These are phyloP conservation scores for Clavispora vitiphila DNA, from an alignment of 805 yeast species.

Conservation along the genomic window DNA sequence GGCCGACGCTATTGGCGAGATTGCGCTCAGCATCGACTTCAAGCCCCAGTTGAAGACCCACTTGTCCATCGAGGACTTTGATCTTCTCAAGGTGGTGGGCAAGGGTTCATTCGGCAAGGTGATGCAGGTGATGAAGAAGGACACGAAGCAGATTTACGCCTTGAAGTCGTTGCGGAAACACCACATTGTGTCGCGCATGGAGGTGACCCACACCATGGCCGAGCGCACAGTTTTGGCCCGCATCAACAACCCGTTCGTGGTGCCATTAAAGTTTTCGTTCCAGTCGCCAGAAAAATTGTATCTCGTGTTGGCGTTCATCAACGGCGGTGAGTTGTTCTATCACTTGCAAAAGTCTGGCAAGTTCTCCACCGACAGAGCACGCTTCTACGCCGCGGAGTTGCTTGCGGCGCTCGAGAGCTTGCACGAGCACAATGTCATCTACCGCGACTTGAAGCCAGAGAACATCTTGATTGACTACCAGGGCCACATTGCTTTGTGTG, in stretches of 20 bases:
- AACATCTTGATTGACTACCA: constrained; percentile 91
- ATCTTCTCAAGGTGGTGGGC: constrained; percentile 89
- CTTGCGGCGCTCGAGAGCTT: constrained; percentile 88
- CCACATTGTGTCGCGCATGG: constrained; percentile 89
- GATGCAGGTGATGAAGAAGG: constrained; percentile 96
- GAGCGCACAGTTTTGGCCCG: constrained; percentile 63
- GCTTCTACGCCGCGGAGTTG: constrained; percentile 92
- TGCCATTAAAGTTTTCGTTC: constrained; percentile 91
- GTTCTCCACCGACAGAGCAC: constrained; percentile 81
- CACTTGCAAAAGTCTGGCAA: constrained; percentile 89
- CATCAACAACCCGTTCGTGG: constrained; percentile 91
- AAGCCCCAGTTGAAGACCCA: constrained; percentile 59
- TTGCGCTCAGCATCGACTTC: constrained; percentile 63
- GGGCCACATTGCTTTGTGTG: constrained; percentile 97
- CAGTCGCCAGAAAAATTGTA: constrained; percentile 96
- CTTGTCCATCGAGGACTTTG: constrained; percentile 86
- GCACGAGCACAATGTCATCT: constrained; percentile 87
- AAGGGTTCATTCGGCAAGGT: constrained; percentile 98
- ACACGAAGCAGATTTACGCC: constrained; percentile 92
- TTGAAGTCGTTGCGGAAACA: constrained; percentile 90
- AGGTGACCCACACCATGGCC: constrained; percentile 82
- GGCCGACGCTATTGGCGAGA: constrained; percentile 41
- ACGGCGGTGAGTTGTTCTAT: constrained; percentile 95
- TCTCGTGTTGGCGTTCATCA: constrained; percentile 84
- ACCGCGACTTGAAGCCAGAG: constrained; percentile 94